phyloP scores from a whole-genome alignment of 306 rosid species.

The Cyamopsis tetragonoloba region DNA sequence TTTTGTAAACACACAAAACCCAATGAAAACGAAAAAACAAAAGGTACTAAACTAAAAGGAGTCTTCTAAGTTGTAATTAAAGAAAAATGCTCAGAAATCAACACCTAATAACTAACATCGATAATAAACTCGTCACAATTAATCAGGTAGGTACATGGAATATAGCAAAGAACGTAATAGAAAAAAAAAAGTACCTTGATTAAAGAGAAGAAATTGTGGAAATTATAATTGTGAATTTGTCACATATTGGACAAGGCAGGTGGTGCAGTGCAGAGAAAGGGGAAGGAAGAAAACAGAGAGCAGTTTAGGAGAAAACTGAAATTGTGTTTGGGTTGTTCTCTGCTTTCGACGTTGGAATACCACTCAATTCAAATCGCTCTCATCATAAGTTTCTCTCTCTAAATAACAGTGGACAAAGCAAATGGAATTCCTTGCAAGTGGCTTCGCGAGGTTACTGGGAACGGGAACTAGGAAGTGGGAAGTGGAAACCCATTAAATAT shows the following conservation, averaged over 20 bases:
- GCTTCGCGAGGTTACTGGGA: slow-evolving; percentile 10
- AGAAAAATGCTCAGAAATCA: no score
- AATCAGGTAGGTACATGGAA: no score
- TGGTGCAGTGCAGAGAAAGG: no score
- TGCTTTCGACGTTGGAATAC: slow-evolving; percentile 70
- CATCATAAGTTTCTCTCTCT: not conserved
- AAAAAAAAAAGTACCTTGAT: slow-evolving; percentile 24
- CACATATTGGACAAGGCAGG: no score
- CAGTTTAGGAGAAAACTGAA: slow-evolving; percentile 10
- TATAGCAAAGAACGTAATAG: no score
- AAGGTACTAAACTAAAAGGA: not conserved
- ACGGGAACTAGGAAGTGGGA: no score
- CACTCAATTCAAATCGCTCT: slow-evolving; percentile 29
- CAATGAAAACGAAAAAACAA: not conserved
- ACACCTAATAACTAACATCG: not conserved
- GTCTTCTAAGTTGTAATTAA: no score
- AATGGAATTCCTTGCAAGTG: slow-evolving; percentile 20
- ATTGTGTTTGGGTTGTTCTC: not conserved
- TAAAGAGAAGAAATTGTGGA: slow-evolving; percentile 2
- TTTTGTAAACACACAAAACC: not conserved
- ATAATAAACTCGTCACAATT: no score
- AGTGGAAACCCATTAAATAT: slow-evolving; percentile 24
- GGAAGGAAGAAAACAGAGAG: not conserved
- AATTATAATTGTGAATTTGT: no score
- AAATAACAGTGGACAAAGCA: not conserved